Conservation (phyloP, 1,284 basidiomycete species). For the Retiboletus flavoniger region DNA sequence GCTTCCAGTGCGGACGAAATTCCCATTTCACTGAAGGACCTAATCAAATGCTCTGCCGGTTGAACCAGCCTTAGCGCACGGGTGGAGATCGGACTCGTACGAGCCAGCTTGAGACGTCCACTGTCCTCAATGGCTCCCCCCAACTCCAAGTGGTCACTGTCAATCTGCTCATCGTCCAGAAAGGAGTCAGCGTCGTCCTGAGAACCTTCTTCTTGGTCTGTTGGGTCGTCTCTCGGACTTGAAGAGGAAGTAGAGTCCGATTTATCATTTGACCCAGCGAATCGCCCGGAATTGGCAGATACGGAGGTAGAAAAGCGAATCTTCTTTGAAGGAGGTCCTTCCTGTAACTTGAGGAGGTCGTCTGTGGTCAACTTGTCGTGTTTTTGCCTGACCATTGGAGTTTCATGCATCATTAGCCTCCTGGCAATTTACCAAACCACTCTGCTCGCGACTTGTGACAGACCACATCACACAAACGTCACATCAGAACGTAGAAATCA, state of each 20-base stretch:
- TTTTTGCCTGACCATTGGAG: conserved; percentile 28
- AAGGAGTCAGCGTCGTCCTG: neutral
- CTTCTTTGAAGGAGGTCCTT: conserved; percentile 27
- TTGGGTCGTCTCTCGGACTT: conserved; percentile 6
- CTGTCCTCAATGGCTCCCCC: conserved; percentile 10
- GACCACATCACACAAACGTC: neutral
- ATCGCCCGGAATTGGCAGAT: neutral
- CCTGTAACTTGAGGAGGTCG: conserved; percentile 34
- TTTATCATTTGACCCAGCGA: neutral
- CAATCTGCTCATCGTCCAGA: neutral
- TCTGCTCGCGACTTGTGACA: neutral
- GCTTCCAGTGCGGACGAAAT: conserved; percentile 70
- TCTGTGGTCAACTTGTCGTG: conserved; percentile 35
- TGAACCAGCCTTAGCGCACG: neutral
- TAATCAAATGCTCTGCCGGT: neutral
- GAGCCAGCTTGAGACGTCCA: conserved; percentile 18
- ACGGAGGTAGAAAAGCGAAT: conserved; percentile 5
- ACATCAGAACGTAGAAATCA: neutral
- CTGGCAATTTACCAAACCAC: neutral
- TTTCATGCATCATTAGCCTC: neutral
- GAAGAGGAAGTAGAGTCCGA: conserved; percentile 7
- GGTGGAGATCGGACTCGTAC: neutral
- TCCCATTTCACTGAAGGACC: conserved; percentile 70
- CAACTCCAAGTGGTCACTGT: neutral
- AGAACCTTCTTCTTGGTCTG: conserved; percentile 11